phyloP scores from a whole-genome alignment of 495 filamentous ascomycete species.

The Aspergillus egyptiacus region DNA sequence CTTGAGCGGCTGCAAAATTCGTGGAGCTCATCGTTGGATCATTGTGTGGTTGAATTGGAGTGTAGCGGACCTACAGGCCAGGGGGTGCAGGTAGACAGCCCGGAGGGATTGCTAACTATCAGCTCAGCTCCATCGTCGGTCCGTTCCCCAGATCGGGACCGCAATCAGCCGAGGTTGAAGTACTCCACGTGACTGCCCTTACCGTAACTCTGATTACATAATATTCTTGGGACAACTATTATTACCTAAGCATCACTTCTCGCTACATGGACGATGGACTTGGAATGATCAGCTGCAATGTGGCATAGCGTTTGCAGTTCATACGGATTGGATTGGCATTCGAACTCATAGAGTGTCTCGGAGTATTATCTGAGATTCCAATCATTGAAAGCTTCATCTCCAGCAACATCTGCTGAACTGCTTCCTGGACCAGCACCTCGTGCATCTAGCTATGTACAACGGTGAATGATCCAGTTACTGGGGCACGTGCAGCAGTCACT shows the following conservation, averaged over 20 bases:
- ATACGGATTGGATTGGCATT: no score
- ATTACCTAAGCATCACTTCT: no score
- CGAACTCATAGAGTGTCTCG: no score
- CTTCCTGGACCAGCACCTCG: no score
- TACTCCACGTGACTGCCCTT: constrained; percentile 25
- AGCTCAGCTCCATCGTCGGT: constrained; percentile 12
- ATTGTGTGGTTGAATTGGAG: constrained; percentile 22
- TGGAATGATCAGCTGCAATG: no score
- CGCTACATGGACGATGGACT: no score
- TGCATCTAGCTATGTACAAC: no score
- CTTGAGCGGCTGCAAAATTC: constrained; percentile 80
- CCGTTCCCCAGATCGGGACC: constrained; percentile 29
- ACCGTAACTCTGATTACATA: neutral
- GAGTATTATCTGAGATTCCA: no score
- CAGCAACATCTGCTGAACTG: no score
- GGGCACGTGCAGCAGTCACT: constrained; percentile 6
- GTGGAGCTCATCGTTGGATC: constrained; percentile 59
- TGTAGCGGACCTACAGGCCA: neutral
- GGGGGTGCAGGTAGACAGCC: neutral
- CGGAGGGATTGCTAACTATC: neutral
- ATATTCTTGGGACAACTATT: no score
- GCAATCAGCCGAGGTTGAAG: constrained; percentile 30
- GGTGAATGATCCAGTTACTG: constrained; percentile 4
- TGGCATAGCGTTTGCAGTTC: no score
- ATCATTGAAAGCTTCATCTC: no score